Evolutionary conservation across 495 filamentous ascomycete species (phyloP).

Genomic region (Xylaria castorea): DNA sequence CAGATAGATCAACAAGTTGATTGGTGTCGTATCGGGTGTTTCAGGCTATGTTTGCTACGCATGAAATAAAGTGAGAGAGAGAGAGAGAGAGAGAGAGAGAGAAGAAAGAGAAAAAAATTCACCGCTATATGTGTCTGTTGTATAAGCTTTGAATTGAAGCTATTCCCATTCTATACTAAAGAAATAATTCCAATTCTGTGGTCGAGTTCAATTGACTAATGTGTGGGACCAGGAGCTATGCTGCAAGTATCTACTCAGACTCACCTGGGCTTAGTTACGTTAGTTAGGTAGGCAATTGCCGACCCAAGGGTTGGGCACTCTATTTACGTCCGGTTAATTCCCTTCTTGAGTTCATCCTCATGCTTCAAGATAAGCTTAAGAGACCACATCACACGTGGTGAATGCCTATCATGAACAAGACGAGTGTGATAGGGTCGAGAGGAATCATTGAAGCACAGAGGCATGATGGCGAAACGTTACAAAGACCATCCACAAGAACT

Average conservation of each 20-base stretch:
- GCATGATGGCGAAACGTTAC: slow-evolving; percentile 18
- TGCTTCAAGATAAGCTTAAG: neutral
- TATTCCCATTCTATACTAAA: slow-evolving; percentile 3
- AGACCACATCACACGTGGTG: neutral
- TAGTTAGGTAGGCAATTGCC: slow-evolving; percentile 12
- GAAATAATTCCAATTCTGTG: neutral
- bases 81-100: no score
- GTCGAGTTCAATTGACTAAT: neutral
- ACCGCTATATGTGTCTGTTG: neutral
- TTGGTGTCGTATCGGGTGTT: neutral
- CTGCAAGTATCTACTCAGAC: neutral
- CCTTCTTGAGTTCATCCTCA: neutral
- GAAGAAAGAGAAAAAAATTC: neutral
- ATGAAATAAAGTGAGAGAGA: neutral
- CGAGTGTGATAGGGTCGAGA: neutral
- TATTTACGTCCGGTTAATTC: neutral
- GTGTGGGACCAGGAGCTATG: neutral
- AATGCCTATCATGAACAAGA: neutral
- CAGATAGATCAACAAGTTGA: neutral
- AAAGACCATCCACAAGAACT: neutral
- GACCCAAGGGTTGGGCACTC: neutral
- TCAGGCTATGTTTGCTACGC: neutral
- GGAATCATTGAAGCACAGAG: no score
- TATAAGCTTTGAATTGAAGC: neutral
- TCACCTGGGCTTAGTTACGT: neutral